Evolutionary conservation across 257 asterid genomes (phyloP), one percentile per base, ranked within the genome.

Genomic region (Solanum sitiens): DNA sequence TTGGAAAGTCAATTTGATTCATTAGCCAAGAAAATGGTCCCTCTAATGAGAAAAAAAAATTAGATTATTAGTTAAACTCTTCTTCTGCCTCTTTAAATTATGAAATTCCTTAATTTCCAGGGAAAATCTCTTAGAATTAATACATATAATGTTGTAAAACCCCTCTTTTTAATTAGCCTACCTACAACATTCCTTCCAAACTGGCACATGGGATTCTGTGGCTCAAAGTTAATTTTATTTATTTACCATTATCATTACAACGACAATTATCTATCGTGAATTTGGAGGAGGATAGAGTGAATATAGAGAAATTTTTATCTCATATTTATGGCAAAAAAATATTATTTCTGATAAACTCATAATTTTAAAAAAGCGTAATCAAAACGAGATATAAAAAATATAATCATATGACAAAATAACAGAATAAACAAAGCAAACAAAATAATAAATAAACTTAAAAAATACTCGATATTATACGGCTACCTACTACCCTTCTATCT

Each of bases 231-330:
- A 37, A 37, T 37, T 21, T 30, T 12, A 27, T 39, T 39, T 7
- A 27, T 30, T 70, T 30, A 6, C 1, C 39, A 6, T 5, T 5
- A 67, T 25, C 0, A 25, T 67, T 5, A 50, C 61, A 50, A 1
- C 9, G 16, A 16, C 9, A 35, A 35, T 35, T 16, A 61, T 2
- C 2, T 0, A 21, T 25, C 0, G 2, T 56, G 11, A 0, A 8
- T 3, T 18, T 1, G 0, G 0, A 37, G 7, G 2, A 20, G 3
- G 5, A 4, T 56, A 56, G 0, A 0, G 20, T 20, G 4, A 56
- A 56, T 56, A 0, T 56, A 56, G 0, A 0, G 1, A 56, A 0
- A 18, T 37, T 35, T 33, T 33, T 3, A 33, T 33, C 5, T 27
- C 30, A 27, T 1, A 27, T 27, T 27, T 27, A 27, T 1, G 30